Evolutionary conservation across 805 yeast genomes (phyloP).

Genomic region (Metschnikowia peoriensis): DNA sequence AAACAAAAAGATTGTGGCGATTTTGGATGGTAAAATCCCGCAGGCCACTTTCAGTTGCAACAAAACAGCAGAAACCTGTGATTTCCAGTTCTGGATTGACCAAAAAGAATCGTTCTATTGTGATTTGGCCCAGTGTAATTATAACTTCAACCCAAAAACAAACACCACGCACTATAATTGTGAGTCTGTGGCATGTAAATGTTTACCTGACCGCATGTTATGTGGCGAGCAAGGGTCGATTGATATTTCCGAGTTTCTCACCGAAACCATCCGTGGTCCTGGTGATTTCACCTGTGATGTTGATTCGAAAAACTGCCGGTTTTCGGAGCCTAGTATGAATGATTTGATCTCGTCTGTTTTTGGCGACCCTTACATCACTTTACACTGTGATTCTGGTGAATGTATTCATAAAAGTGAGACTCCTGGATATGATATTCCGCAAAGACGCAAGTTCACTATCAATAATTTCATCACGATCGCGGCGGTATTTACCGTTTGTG

Average conservation of each 20-base stretch:
- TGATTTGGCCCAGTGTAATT: constrained; percentile 71
- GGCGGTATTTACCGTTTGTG: constrained; percentile 42
- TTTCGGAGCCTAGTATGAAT: constrained; percentile 95
- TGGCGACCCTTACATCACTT: constrained; percentile 89
- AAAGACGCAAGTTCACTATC: constrained; percentile 42
- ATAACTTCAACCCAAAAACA: constrained; percentile 55
- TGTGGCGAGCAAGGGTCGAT: constrained; percentile 95
- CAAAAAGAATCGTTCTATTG: constrained; percentile 88
- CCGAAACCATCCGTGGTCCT: constrained; percentile 89
- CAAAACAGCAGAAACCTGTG: constrained; percentile 60
- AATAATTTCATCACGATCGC: constrained; percentile 48
- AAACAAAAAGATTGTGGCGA: constrained; percentile 76
- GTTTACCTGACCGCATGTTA: constrained; percentile 88
- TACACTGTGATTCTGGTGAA: constrained; percentile 82
- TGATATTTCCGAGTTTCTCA: constrained; percentile 88
- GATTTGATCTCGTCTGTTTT: constrained; percentile 85
- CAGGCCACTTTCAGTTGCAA: constrained; percentile 92
- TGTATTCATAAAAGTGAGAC: constrained; percentile 90
- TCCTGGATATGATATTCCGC: constrained; percentile 83
- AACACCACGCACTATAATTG: constrained; percentile 80
- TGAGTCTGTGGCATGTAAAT: constrained; percentile 74
- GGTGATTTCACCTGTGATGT: constrained; percentile 87
- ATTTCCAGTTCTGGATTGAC: constrained; percentile 96
- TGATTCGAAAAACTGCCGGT: constrained; percentile 58
- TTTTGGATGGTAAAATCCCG: constrained; percentile 77